Conservation (phyloP, 805 yeast species). For the Metschnikowia sp. region DNA sequence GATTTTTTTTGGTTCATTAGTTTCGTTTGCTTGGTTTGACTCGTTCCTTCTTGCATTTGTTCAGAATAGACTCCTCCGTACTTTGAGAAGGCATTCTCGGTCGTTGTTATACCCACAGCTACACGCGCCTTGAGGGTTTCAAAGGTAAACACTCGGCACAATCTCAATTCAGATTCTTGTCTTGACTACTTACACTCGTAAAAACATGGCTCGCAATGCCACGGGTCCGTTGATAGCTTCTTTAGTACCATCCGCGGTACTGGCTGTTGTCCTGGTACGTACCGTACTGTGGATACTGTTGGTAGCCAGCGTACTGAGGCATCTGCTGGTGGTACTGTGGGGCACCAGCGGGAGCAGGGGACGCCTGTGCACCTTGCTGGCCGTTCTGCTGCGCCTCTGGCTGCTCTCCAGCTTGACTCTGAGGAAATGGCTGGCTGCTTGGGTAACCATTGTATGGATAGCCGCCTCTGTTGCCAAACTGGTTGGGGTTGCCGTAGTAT, state of each 20-base stretch:
- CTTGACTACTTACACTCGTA: conserved; percentile 4
- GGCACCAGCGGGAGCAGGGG: conserved; percentile 14
- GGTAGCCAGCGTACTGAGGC: conserved; percentile 45
- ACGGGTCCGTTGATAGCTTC: not conserved
- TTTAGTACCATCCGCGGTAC: conserved; percentile 45
- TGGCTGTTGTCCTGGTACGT: conserved; percentile 42
- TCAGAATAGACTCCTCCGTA: no score
- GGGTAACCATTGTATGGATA: conserved; percentile 22
- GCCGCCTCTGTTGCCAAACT: conserved; percentile 20
- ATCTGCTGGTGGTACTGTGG: conserved; percentile 34
- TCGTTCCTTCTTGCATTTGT: no score
- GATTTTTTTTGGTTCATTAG: no score
- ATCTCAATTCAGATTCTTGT: no score
- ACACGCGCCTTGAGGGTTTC: no score
- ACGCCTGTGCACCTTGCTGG: conserved; percentile 22
- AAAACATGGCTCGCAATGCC: not conserved
- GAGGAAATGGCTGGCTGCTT: conserved; percentile 18
- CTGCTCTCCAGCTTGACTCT: conserved; percentile 16
- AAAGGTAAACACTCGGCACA: no score
- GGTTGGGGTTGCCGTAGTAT: conserved; percentile 21
- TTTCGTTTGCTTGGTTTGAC: no score
- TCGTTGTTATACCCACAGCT: no score
- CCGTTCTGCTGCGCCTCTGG: conserved; percentile 20
- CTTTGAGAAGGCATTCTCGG: no score
- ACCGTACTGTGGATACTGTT: conserved; percentile 46